Percentiles rank a stretch among this genome's conserved stretches.
phyloP scores from a whole-genome alignment of 208 protist species.

The Trypanosoma melophagium region DNA sequence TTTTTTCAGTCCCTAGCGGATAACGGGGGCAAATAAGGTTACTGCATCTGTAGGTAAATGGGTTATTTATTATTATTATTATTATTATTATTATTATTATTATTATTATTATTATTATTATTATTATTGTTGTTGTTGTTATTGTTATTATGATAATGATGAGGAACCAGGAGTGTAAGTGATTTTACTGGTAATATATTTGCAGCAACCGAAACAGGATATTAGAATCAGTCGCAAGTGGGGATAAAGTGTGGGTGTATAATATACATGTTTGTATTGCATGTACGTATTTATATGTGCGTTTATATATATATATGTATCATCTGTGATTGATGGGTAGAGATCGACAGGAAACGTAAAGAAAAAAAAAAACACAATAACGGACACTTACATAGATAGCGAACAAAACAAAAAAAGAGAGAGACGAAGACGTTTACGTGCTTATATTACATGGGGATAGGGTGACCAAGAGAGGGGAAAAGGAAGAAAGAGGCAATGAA shows the following conservation, averaged over 20 bases:
- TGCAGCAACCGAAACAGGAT: too few species aligned
- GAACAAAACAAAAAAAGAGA: constrained; percentile 23
- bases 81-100: too few species aligned
- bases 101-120: not conserved
- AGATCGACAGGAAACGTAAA: constrained; percentile 12
- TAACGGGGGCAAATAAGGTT: not conserved
- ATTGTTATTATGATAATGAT: not conserved
- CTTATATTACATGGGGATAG: too few species aligned
- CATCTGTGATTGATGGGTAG: too few species aligned
- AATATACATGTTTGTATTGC: too few species aligned
- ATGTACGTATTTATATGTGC: constrained; percentile 3
- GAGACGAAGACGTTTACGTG: too few species aligned
- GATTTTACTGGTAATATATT: too few species aligned
- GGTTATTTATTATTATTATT: too few species aligned
- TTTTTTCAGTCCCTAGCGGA: constrained; percentile 77
- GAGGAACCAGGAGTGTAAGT: too few species aligned
- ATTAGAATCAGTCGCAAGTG: too few species aligned
- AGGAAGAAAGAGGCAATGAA: constrained; percentile 1
- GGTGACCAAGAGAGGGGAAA: constrained; percentile 13
- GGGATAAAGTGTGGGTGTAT: not conserved
- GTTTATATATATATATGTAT: too few species aligned
- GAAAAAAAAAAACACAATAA: constrained; percentile 5
- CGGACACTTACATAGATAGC: not conserved
- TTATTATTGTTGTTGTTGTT: not conserved
- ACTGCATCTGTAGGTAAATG: too few species aligned